These are phyloP conservation scores for Salix brachista DNA, from an alignment of 345 rosid species.

Conservation along the genomic window DNA sequence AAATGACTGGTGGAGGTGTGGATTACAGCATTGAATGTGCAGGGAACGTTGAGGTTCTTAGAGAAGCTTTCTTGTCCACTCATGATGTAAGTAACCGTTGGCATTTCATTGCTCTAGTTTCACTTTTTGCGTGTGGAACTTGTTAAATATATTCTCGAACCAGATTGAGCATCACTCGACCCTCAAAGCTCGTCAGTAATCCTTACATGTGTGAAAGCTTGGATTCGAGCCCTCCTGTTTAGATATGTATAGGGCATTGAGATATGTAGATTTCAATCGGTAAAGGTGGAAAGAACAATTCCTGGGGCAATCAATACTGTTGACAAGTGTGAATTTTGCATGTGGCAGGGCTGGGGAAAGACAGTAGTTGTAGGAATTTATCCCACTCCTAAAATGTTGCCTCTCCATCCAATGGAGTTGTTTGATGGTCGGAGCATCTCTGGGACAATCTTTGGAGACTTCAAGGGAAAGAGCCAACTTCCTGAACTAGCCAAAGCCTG, in stretches of 20 bases:
- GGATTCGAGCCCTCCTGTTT: background rate
- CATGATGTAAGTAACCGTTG: slow-evolving; percentile 19
- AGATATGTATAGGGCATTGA: background rate
- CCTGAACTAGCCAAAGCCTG: slow-evolving; percentile 33
- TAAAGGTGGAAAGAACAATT: too few species aligned
- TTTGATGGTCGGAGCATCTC: slow-evolving; percentile 29
- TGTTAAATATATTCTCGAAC: background rate
- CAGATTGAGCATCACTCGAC: background rate
- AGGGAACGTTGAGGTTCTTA: slow-evolving; percentile 48
- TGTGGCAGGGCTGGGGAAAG: slow-evolving; percentile 24
- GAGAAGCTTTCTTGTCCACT: slow-evolving; percentile 64
- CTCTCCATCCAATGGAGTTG: slow-evolving; percentile 46
- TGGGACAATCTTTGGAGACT: slow-evolving; percentile 28
- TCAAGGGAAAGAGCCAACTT: slow-evolving; percentile 34
- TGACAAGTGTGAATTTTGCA: background rate
- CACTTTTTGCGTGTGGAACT: background rate
- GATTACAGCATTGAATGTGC: slow-evolving; percentile 66
- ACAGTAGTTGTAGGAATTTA: slow-evolving; percentile 22
- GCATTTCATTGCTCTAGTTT: background rate
- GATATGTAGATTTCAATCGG: background rate
- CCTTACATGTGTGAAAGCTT: too few species aligned
- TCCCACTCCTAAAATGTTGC: slow-evolving; percentile 10
- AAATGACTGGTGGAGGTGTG: slow-evolving; percentile 52
- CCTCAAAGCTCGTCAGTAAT: background rate
- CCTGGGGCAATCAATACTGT: too few species aligned